A percentile compares a stretch with the other conserved stretches of the same genome.
These are phyloP conservation scores for Telfairia occidentalis DNA, from an alignment of 331 rosid genomes.

Conservation along the genomic window DNA sequence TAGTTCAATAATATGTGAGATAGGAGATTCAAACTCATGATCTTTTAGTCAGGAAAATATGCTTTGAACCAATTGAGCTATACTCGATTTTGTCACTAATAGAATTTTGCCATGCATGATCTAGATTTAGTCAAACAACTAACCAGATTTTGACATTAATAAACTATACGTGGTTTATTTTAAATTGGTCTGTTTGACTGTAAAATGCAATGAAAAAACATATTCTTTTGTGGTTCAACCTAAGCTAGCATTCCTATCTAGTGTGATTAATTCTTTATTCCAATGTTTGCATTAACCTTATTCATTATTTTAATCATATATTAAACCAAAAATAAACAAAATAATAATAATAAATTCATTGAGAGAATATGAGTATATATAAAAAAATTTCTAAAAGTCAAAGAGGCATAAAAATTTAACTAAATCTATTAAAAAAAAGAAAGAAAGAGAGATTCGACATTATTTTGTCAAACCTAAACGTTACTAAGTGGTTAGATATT, in stretches of 20 bases:
- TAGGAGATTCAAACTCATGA: too few species aligned
- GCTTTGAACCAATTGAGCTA: too few species aligned
- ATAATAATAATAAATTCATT: neutral
- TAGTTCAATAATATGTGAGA: too few species aligned
- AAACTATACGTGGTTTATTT: neutral
- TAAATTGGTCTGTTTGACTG: neutral
- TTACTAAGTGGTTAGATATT: too few species aligned
- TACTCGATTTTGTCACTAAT: too few species aligned
- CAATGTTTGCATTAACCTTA: neutral
- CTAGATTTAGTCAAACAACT: neutral
- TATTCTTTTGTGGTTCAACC: neutral
- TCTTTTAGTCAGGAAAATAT: too few species aligned
- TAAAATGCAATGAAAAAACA: neutral
- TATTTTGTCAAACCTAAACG: too few species aligned
- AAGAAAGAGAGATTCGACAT: neutral
- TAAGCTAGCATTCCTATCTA: neutral
- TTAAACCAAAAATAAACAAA: neutral
- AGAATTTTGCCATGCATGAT: neutral
- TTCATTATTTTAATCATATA: neutral
- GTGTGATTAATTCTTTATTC: neutral
- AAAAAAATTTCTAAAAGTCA: neutral
- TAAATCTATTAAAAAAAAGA: neutral
- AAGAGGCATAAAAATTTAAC: neutral
- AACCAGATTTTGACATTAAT: neutral
- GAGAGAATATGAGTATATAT: neutral